Conservation (phyloP, 176 grass and related monocot species). For the Stipa capillata region DNA sequence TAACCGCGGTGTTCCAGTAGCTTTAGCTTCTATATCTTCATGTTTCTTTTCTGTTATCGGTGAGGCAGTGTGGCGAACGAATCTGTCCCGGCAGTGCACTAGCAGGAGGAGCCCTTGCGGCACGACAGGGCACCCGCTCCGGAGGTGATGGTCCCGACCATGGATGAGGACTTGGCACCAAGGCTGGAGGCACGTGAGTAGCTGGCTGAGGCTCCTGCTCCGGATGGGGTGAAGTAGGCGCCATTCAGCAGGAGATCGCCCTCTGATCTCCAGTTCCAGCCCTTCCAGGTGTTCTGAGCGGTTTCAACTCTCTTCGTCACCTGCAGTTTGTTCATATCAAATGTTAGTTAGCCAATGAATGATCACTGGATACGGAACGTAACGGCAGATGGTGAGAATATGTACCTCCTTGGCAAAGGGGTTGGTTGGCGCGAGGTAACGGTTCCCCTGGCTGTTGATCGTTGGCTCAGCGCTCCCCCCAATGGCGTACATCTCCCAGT, state of each 20-base stretch:
- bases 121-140: constrained; percentile 44
- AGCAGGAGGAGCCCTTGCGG: constrained; percentile 45
- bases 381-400: no score
- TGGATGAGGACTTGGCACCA: constrained; percentile 82
- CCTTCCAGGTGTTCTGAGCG: constrained; percentile 33
- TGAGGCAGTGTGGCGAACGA: background rate
- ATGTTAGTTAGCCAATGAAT: background rate
- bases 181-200: constrained; percentile 81
- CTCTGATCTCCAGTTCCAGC: constrained; percentile 94
- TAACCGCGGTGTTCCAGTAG: constrained; percentile 35
- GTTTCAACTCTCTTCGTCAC: constrained; percentile 80
- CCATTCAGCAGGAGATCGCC: constrained; percentile 74
- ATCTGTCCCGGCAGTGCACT: background rate
- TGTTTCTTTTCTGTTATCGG: constrained; percentile 19
- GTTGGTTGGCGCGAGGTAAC: constrained; percentile 51
- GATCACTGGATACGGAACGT: background rate
- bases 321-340: constrained; percentile 2
- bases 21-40: constrained; percentile 43
- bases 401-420: constrained; percentile 53
- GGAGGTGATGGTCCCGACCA: constrained; percentile 69
- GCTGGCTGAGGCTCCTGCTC: constrained; percentile 64
- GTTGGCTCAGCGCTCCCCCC: constrained; percentile 55
- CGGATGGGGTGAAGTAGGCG: constrained; percentile 76
- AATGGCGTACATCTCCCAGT: constrained; percentile 72
- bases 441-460: constrained; percentile 71